Evolutionary conservation across 208 protist genomes (phyloP), one percentile per base, ranked within the genome.

Genomic region (Zelonia costaricensis): DNA sequence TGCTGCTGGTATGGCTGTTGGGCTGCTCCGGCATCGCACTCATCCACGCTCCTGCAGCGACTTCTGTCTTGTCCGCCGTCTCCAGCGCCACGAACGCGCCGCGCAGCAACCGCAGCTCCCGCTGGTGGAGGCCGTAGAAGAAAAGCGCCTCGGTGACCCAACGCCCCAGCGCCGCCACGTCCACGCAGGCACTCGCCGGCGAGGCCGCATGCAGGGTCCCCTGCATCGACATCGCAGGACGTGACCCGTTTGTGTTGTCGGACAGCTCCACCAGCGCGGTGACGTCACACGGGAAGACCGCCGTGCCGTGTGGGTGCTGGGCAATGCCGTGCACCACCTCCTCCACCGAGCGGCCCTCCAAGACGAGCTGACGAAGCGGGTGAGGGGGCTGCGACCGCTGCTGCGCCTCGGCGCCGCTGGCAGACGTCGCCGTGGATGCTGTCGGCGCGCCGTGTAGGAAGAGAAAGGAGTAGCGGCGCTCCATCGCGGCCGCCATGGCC

Each of bases 391-490:
- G 20, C n/a, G n/a, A n/a, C n/a, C n/a, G n/a, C 13, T 9, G 13
- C 36, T 38, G 20, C 48, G 22, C 28, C 27, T 9, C 16, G 20
- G 18, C 27, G 3, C n/a, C n/a, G n/a, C n/a, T n/a, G n/a, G n/a
- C n/a, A n/a, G n/a, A n/a, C n/a, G n/a, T n/a, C n/a, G n/a, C n/a
- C n/a, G n/a, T n/a, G n/a, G n/a, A n/a, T n/a, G n/a, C n/a, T n/a
- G n/a, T n/a, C n/a, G n/a, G n/a, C n/a, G n/a, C n/a, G 22, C 73
- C 60, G 38, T 68, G 76, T 6, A 68, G 44, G 42, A 91, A 71
- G 10, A 91, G 57, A 40, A 73, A 80, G 8, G 62, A 16, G 61
- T 91, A 91, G 6, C 84, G 80, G 38, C 52, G 66, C 61, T 75
- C 62, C 54, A 91, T 69, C 1, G 75, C 71, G 27, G 44, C 70